Percentiles rank a stretch among this genome's conserved stretches.
Conservation (phyloP, 164 flowering plant species). For the Umbilicus rupestris region DNA sequence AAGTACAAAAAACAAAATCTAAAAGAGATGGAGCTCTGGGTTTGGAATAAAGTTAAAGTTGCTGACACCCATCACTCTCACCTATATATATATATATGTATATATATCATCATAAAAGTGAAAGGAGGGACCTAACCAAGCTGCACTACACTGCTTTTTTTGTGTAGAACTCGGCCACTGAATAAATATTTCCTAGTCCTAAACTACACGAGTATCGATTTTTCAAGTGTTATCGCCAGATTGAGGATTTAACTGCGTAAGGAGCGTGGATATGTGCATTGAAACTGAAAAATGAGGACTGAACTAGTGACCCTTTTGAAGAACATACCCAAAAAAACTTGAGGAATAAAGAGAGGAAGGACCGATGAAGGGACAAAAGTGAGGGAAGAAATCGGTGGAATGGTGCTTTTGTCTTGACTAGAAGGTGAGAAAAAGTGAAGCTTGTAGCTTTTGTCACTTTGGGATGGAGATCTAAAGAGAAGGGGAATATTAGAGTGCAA, state of each 20-base stretch:
- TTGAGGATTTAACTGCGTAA: not conserved
- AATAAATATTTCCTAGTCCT: not conserved
- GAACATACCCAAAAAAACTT: not conserved
- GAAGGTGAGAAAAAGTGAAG: conserved; percentile 8
- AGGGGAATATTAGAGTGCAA: conserved; percentile 8
- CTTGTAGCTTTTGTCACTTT: conserved; percentile 10
- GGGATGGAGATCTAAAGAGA: conserved; percentile 7
- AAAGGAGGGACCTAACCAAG: not conserved
- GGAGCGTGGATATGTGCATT: not conserved
- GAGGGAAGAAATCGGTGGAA: conserved; percentile 1
- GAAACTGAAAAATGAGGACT: not conserved
- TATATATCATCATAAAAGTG: not conserved
- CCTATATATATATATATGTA: not conserved
- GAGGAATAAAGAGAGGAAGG: not conserved
- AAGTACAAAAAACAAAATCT: not conserved
- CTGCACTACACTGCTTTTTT: not conserved
- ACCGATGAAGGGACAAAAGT: not conserved
- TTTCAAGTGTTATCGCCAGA: not conserved
- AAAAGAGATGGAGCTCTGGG: not conserved
- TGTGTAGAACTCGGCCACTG: not conserved
- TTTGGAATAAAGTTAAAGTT: conserved; percentile 8
- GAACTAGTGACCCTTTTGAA: not conserved
- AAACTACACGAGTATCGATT: not conserved
- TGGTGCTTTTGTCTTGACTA: conserved; percentile 9
- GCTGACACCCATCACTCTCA: conserved; percentile 1